Base-by-base conservation (phyloP, 208 protist species). In the Novymonas esmeraldas region DNA sequence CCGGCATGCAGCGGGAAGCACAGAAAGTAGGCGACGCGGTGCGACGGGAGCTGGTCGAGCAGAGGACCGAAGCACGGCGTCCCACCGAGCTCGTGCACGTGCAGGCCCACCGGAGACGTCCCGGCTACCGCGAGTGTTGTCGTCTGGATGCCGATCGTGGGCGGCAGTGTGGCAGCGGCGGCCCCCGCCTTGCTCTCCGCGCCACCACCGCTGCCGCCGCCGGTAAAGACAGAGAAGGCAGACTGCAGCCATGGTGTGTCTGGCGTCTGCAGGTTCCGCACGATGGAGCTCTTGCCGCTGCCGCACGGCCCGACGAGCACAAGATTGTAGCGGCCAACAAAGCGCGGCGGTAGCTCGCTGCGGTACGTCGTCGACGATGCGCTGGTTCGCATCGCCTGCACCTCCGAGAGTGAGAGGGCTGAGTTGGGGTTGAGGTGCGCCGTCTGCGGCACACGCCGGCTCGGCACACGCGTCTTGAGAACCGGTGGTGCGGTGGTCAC, bases 321-420 rank as follows among this genome's bases (percentile, higher is more conserved):
- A 39, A 94, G 70, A n/a, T 83, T 93, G 78, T 96, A 86, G 18
- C 78, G 84, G 20, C 81, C 81, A 0, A 85, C 60, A 42, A 87
- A 80, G 3, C 42, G 55, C 4, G 63, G 64, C 0, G 61, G 63
- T 0, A 61, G 50, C 18, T 78, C 66, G 26, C 63, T 78, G 58
- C 59, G 64, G 45, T 72, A 62, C 2, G 45, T 49, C 44, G 38
- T 57, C 2, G 50, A 39, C 36, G 33, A 18, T 0, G 34, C 29
- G 36, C 6, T 59, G 26, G 28, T 11, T 1, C 60, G 54, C 54
- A 69, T 69, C 10, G 45, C 61, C 29, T 75, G 61, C 41, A 75
- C 11, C 46, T 75, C 51, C 5, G 55, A 63, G 4, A 10, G 13
- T 2, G 38, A 16, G 36, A 68, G 39, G 1, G 44, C 24, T 2